phyloP scores from a whole-genome alignment of 106 monocot species.

The Dendrobium officinale region DNA sequence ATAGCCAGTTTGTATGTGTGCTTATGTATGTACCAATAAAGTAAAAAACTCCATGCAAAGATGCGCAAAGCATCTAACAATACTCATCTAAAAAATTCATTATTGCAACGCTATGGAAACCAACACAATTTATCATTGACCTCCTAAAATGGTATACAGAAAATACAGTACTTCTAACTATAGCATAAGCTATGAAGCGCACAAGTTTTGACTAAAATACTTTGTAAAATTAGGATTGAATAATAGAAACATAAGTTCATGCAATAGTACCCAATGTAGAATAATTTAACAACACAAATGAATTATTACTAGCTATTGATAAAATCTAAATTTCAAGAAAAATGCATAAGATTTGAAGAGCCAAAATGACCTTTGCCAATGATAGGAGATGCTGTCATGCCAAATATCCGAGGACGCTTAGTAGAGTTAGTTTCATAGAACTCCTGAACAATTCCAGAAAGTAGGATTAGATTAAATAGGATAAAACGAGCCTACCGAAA shows the following conservation, averaged over 20 bases:
- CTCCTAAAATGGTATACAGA: background rate
- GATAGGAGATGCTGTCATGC: slow-evolving; percentile 99
- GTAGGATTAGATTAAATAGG: background rate
- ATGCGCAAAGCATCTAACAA: background rate
- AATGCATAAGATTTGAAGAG: background rate
- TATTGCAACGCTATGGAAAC: too few species aligned
- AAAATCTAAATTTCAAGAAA: background rate
- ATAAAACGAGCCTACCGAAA: background rate
- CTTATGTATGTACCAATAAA: background rate
- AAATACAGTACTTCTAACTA: background rate
- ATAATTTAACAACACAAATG: background rate
- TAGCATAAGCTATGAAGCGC: background rate
- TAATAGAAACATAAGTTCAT: background rate
- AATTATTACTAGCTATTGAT: background rate
- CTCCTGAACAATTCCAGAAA: slow-evolving; percentile 32
- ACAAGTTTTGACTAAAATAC: background rate
- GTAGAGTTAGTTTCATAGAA: slow-evolving; percentile 47
- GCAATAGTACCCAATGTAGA: background rate
- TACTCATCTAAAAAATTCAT: background rate
- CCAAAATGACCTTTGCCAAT: slow-evolving; percentile 77
- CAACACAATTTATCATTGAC: background rate
- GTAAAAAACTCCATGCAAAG: background rate
- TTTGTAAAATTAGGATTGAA: background rate
- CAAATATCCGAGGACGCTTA: slow-evolving; percentile 77
- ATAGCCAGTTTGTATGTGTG: background rate